Evolutionary conservation across 2,329 filamentous ascomycete genomes (phyloP), one percentile per base, ranked within the genome.

Genomic region (Phialophora macrospora): DNA sequence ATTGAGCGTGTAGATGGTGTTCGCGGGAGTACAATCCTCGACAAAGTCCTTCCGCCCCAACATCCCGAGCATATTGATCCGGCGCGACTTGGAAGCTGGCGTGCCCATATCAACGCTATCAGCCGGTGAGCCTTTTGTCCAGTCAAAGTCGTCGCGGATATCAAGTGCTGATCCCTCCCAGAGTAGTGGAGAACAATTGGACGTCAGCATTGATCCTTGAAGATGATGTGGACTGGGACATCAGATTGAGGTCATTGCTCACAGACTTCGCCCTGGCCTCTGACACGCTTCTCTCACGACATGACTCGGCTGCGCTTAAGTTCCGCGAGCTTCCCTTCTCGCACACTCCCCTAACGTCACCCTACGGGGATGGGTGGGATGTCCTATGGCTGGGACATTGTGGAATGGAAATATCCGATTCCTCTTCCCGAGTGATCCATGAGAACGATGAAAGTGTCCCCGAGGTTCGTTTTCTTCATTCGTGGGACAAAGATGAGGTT

Each of bases 171-270:
- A 51, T 26, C 24, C 5, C 48, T 28, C 48, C 24, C 22, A 51
- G 48, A 2, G 48, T 51, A 1, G 48, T 51, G 20, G 48, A 51
- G 48, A 51, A 51, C 20, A 51, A 51, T 11, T 51, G 48, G 48
- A 51, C 48, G 48, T 51, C 48, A 24, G 48, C 48, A 12, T 51
- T 51, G 48, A 51, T 51, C 48, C 48, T 51, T 17, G 48, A 51
- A 51, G 48, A 51, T 17, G 48, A 51, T 28, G 48, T 51, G 48
- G 48, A 51, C 5, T 51, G 48, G 48, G 48, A 51, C 48, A 28
- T 26, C 20, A 51, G 48, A 17, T 26, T 51, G 48, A 51, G 48
- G 3, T 26, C 48, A 7, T 51, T 28, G 24, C 48, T 51, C 22
- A 28, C 48, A 26, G 48, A 51, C 6, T 51, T 51, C 48, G 48